Evolutionary conservation across 345 rosid genomes (phyloP).

Genomic region (Citrus sinensis): DNA sequence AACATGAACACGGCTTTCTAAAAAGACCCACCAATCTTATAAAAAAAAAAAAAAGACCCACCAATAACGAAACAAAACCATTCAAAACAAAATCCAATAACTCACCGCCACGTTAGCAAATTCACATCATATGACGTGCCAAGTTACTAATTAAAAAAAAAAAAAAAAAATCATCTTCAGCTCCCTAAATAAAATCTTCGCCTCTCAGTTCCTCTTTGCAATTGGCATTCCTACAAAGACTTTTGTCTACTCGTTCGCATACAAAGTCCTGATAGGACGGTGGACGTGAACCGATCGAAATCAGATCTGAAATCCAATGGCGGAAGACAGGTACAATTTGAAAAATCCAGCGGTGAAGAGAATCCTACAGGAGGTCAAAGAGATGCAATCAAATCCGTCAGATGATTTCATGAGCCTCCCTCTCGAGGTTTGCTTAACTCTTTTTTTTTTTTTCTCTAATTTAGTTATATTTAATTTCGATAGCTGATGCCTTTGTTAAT

Average conservation of each 20-base stretch:
- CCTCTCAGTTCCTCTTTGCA: background rate
- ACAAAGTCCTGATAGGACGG: background rate
- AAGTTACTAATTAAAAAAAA: background rate
- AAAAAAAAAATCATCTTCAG: background rate
- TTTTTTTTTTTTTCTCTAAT: background rate
- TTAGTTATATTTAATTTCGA: background rate
- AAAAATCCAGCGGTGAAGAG: conserved; percentile 97
- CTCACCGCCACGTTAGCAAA: conserved; percentile 23
- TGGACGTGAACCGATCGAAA: conserved; percentile 3
- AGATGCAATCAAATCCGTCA: conserved; percentile 97
- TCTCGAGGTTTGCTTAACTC: conserved; percentile 57
- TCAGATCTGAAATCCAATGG: conserved; percentile 42
- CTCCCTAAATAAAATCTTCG: background rate
- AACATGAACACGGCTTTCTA: background rate
- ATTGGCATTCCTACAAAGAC: background rate
- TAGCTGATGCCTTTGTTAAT: background rate
- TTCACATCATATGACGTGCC: conserved; percentile 15
- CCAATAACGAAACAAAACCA: background rate
- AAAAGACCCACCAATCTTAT: no score
- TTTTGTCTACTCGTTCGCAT: background rate
- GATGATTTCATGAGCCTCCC: conserved; percentile 99
- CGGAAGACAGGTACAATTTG: conserved; percentile 78
- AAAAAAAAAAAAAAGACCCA: no score
- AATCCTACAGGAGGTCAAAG: conserved; percentile 96
- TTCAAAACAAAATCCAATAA: conserved; percentile 17